phyloP scores from a whole-genome alignment of 345 rosid genomes.

The Acer yangbiense region DNA sequence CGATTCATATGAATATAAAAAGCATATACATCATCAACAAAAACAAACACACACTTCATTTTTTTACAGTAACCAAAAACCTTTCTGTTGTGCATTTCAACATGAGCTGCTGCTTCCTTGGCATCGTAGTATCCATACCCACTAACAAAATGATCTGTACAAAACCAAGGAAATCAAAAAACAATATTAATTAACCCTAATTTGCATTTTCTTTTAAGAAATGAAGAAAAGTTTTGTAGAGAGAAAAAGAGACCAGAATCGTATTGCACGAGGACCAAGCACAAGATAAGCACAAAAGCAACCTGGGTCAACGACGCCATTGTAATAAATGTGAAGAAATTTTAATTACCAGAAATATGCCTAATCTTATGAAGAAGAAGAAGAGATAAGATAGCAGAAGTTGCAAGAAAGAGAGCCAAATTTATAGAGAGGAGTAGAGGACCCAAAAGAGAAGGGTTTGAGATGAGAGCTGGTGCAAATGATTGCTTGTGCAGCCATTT shows the following conservation, averaged over 20 bases:
- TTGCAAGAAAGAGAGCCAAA: background rate
- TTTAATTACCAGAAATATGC: too few species aligned
- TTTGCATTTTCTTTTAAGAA: background rate
- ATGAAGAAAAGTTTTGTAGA: too few species aligned
- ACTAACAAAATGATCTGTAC: background rate
- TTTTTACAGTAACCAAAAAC: background rate
- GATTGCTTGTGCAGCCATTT: constrained; percentile 64
- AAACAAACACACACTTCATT: background rate
- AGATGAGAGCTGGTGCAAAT: constrained; percentile 29
- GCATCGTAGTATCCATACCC: background rate
- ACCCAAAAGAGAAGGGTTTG: background rate
- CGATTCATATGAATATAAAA: background rate
- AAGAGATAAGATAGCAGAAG: background rate
- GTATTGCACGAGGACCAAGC: constrained; percentile 35
- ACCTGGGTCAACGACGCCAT: constrained; percentile 21
- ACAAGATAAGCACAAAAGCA: constrained; percentile 27
- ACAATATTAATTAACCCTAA: background rate
- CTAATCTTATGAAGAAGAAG: background rate
- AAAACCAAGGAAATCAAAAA: background rate
- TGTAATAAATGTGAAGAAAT: background rate
- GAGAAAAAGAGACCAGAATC: constrained; percentile 37
- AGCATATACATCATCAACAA: background rate
- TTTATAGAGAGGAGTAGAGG: constrained; percentile 32
- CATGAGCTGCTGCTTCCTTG: background rate
- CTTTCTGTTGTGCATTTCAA: constrained; percentile 8